Evolutionary conservation across 108 stramenopile genomes (phyloP).

Genomic region (Fistulifera pelliculosa): DNA sequence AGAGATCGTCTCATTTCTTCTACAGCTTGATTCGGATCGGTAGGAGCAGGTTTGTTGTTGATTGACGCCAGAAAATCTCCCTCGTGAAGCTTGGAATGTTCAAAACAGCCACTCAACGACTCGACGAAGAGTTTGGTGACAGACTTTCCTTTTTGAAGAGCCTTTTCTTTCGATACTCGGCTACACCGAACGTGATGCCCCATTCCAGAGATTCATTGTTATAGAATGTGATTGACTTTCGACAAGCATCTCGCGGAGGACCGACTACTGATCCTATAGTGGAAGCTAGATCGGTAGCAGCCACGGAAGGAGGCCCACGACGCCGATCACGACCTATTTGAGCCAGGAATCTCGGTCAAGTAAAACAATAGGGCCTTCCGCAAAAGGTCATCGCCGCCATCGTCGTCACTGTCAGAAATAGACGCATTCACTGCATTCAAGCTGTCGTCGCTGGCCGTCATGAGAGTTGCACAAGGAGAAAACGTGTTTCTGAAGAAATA

Average conservation of each 20-base stretch:
- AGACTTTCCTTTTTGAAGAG: slow-evolving; percentile 3
- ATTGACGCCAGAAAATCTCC: slow-evolving; percentile 26
- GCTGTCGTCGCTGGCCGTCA: too few relatives aligned
- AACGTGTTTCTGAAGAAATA: too few relatives aligned
- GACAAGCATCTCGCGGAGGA: slow-evolving; percentile 20
- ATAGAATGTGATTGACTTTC: slow-evolving; percentile 22
- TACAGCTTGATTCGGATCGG: slow-evolving; percentile 9
- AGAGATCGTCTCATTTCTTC: slow-evolving; percentile 19
- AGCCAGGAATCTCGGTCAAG: too few relatives aligned
- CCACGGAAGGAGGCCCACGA: slow-evolving; percentile 12
- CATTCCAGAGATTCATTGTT: background rate
- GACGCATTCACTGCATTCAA: too few relatives aligned
- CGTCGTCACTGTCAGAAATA: too few relatives aligned
- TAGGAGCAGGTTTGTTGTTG: slow-evolving; percentile 13
- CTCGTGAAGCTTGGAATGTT: slow-evolving; percentile 14
- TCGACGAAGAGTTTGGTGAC: background rate
- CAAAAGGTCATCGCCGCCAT: too few relatives aligned
- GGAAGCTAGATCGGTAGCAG: slow-evolving; percentile 23
- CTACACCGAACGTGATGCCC: background rate
- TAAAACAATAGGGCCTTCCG: too few relatives aligned
- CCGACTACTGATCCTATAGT: slow-evolving; percentile 27
- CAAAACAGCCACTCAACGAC: slow-evolving; percentile 5
- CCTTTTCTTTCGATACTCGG: background rate
- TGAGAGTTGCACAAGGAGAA: too few relatives aligned
- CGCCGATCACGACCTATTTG: background rate